Evolutionary conservation across 2,329 filamentous ascomycete genomes (phyloP), one percentile per base, ranked within the genome.

Genomic region (Colletotrichum musae): DNA sequence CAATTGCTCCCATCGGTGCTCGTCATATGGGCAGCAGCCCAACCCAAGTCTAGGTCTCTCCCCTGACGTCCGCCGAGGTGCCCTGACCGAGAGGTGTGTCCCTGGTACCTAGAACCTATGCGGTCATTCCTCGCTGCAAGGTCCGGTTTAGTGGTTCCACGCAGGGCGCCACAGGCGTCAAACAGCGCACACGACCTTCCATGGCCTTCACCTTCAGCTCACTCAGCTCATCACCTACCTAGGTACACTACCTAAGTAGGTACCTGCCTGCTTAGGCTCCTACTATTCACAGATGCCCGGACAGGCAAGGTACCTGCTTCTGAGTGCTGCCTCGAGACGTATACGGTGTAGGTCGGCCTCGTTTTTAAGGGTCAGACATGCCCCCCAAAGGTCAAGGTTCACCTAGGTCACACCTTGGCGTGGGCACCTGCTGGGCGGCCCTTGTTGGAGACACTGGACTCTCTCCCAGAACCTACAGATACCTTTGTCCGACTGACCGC

Each of bases 111-210:
- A 18, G 15, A 47, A 18, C 16, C 45, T 45, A 53, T 62, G 59
- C 59, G 59, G 50, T 62, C 59, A 62, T 62, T 4, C 51, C 58
- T 47, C 53, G 59, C 50, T 18, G 50, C 59, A 62, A 36, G 59
- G 59, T 48, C 59, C 50, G 47, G n/a, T 48, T 53, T 53, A 62
- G 50, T 52, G 21, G 58, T 62, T 62, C 59, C 59, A 62, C 36
- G 59, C 59, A 62, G 28, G 32, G 50, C 59, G 59, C 50, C 59
- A 62, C 59, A 54, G 50, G 59, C 59, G 50, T 62, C 59, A 54
- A 62, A 45, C 59, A 53, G 50, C 58, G 58, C 50, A 54, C 58
- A 54, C 50, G 58, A 62, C 50, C 45, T 32, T 12, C 16, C 57
- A n/a, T 18, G 9, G 36, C 48, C 21, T 18, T 18, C 18, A 18